These are phyloP conservation scores for Eucalyptus victrix DNA, from an alignment of 345 rosid genomes.

Conservation along the genomic window DNA sequence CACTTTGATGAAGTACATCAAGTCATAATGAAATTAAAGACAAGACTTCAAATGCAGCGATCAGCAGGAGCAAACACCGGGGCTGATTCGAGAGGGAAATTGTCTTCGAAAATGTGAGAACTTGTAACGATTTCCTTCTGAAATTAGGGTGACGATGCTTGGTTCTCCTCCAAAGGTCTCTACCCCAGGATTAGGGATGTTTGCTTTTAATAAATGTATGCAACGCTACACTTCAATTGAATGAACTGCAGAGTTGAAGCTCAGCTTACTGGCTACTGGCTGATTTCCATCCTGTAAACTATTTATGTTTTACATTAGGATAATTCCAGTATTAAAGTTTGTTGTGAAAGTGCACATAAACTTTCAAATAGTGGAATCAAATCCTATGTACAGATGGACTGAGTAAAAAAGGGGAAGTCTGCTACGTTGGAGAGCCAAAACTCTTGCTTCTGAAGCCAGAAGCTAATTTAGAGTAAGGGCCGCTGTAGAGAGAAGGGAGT, in stretches of 20 bases:
- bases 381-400: background rate
- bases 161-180: background rate
- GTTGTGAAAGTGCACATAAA: background rate
- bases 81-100: background rate
- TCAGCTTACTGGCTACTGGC: background rate
- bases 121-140: background rate
- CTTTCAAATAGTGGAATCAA: background rate
- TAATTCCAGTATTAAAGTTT: background rate
- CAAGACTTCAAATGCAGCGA: constrained; percentile 8
- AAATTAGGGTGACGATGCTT: background rate
- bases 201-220: background rate
- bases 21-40: constrained; percentile 31
- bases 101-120: constrained; percentile 29
- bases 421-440: background rate
- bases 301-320: background rate
- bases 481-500: background rate
- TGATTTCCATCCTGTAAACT: background rate
- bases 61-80: background rate
- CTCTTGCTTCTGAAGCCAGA: background rate
- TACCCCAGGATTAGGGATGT: background rate
- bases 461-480: background rate
- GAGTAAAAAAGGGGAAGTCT: background rate
- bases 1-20: constrained; percentile 72
- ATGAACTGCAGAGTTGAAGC: background rate
- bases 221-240: background rate